A percentile compares a stretch with the other conserved stretches of the same genome.
Evolutionary conservation across 2,329 filamentous ascomycete species (phyloP).

Genomic region (Aspergillus brunneoviolaceus): DNA sequence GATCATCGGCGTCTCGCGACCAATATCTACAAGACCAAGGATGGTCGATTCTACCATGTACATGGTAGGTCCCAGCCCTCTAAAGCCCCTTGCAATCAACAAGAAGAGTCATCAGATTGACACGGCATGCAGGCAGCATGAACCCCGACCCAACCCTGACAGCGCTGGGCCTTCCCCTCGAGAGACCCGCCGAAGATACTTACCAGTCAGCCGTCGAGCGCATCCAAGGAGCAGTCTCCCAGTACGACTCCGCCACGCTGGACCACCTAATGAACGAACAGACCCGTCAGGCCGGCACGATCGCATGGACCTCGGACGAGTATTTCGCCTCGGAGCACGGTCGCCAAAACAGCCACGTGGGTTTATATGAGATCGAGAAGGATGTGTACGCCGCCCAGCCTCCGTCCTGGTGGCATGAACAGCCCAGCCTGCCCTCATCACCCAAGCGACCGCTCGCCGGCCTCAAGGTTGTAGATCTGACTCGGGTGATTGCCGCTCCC

Average conservation of each 20-base stretch:
- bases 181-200: neutral
- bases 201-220: neutral
- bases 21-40: constrained; percentile 18
- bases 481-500: constrained; percentile 74
- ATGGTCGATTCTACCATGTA: constrained; percentile 15
- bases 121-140: constrained; percentile 6
- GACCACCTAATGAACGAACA: constrained; percentile 11
- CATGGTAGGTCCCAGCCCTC: neutral
- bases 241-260: neutral
- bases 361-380: constrained; percentile 8
- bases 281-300: constrained; percentile 9
- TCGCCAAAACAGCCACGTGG: neutral
- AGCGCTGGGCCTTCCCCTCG: constrained; percentile 6
- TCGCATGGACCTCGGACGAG: constrained; percentile 9
- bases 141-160: constrained; percentile 6
- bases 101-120: too few species aligned
- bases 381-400: neutral
- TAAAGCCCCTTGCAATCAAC: too few species aligned
- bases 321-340: constrained; percentile 12
- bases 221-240: neutral
- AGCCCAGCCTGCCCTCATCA: neutral
- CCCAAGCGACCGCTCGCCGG: constrained; percentile 48
- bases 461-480: constrained; percentile 71
- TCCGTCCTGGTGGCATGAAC: neutral
- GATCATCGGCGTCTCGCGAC: neutral